phyloP scores from a whole-genome alignment of 2,329 filamentous ascomycete species.

The Verticillium nonalfalfae region DNA sequence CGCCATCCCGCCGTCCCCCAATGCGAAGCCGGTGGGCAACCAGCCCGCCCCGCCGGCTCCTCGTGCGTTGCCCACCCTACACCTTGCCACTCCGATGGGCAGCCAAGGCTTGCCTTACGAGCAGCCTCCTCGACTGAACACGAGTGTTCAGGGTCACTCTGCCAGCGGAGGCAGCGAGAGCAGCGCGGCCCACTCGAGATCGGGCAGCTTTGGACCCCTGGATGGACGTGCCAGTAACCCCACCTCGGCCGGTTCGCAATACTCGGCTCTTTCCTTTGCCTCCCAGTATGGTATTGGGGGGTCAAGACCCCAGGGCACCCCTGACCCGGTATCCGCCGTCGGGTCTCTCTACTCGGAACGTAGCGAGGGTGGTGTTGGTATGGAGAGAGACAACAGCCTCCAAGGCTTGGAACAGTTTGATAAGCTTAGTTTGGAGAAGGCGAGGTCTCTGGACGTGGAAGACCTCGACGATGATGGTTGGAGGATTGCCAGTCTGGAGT shows the following conservation, averaged over 20 bases:
- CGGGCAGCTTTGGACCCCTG: constrained; percentile 73
- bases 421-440: constrained; percentile 74
- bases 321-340: constrained; percentile 83
- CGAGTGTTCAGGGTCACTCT: constrained; percentile 53
- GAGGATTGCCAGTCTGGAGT: constrained; percentile 86
- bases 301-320: constrained; percentile 58
- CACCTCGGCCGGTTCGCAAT: constrained; percentile 81
- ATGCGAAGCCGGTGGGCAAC: constrained; percentile 66
- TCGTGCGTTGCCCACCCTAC: constrained; percentile 65
- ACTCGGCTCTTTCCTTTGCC: constrained; percentile 76
- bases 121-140: constrained; percentile 42
- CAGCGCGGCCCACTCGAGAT: constrained; percentile 72
- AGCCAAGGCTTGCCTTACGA: constrained; percentile 68
- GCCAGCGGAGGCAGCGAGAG: constrained; percentile 74
- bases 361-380: constrained; percentile 66
- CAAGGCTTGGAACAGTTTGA: constrained; percentile 74
- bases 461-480: constrained; percentile 93
- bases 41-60: constrained; percentile 30
- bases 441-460: constrained; percentile 80
- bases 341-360: constrained; percentile 78
- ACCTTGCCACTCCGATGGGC: constrained; percentile 84
- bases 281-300: constrained; percentile 63
- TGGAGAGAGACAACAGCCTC: constrained; percentile 79
- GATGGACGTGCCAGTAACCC: constrained; percentile 76
- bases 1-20: constrained; percentile 84